phyloP scores from a whole-genome alignment of 2,329 filamentous ascomycete species.

The Falciphora oryzae region DNA sequence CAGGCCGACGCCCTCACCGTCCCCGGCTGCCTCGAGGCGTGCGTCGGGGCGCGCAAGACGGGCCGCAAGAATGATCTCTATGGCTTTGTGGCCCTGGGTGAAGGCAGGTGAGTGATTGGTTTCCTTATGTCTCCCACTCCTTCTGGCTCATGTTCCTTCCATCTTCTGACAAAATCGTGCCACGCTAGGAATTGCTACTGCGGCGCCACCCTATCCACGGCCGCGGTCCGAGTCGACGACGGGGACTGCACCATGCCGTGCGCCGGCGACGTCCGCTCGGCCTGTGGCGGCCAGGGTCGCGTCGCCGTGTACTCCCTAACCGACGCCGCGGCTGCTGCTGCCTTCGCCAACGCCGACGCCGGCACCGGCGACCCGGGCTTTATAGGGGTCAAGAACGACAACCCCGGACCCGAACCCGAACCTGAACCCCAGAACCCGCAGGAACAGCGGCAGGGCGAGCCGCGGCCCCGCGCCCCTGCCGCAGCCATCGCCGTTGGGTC shows the following conservation, averaged over 20 bases:
- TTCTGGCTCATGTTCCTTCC: neutral
- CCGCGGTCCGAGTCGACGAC: neutral
- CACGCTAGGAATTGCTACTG: constrained; percentile 5
- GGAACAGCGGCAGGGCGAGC: neutral
- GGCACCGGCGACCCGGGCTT: constrained; percentile 1
- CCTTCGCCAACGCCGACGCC: neutral
- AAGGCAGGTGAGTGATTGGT: constrained; percentile 1
- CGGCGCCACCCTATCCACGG: neutral
- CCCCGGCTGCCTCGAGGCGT: constrained; percentile 2
- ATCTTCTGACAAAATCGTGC: neutral
- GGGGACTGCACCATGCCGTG: constrained; percentile 1
- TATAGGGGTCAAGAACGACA: neutral
- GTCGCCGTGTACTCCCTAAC: constrained; percentile 4
- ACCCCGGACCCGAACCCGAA: neutral
- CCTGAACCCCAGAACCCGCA: neutral
- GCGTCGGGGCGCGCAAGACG: neutral
- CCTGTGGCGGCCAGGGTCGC: constrained; percentile 4
- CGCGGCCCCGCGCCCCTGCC: neutral
- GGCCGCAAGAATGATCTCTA: neutral
- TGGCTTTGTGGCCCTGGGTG: neutral
- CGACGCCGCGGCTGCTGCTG: neutral
- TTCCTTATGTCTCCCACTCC: neutral
- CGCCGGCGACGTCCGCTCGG: neutral
- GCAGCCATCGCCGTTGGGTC: constrained; percentile 3
- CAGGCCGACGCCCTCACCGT: neutral